Evolutionary conservation across 768 basidiomycete species (phyloP), one percentile per base, ranked within the genome.

Genomic region (Mycena olivaceomarginata): DNA sequence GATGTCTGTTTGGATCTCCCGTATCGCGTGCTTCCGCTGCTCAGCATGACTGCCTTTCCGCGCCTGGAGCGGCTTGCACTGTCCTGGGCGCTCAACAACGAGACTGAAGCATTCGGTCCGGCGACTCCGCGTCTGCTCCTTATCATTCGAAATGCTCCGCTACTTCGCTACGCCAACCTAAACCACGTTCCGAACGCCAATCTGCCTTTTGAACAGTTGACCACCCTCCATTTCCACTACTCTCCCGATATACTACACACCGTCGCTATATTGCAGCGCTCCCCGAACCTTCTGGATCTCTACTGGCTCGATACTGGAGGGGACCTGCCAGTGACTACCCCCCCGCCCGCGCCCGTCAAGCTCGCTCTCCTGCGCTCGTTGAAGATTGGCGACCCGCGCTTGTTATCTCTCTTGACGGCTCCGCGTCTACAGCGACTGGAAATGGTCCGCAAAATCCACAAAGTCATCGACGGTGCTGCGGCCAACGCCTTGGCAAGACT

Each of bases 381-480:
- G 45, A 12, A 46, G 57, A 37, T 31, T 5, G 5, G 15, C 18
- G 15, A 16, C 43, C 4, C 25, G 10, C 25, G 51, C 20, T n/a
- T 53, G 8, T 18, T 46, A 5, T 46, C 43, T 1, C 56, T 6
- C 3, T 10, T 70, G 9, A 63, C 20, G 0, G 22, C 40, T 12
- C 69, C 69, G 18, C 60, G n/a, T 39, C 60, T 70, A 20, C 31
- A 62, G 12, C 59, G 59, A 1, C 69, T 70, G 59, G 51, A 53
- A n/a, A 53, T 53, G 7, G 31, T 31, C 31, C 31, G 31, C 3
- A 31, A 31, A 31, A 31, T 4, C 4, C 31, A 31, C 4, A 31
- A 31, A 31, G 15, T 53, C 7, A 18, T 3, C 20, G 20, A 18
- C 25, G 13, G 22, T 37, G 20, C 8, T 9, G 43, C 20, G 7